Conservation (phyloP, 805 yeast species). For the Yarrowia sp. region DNA sequence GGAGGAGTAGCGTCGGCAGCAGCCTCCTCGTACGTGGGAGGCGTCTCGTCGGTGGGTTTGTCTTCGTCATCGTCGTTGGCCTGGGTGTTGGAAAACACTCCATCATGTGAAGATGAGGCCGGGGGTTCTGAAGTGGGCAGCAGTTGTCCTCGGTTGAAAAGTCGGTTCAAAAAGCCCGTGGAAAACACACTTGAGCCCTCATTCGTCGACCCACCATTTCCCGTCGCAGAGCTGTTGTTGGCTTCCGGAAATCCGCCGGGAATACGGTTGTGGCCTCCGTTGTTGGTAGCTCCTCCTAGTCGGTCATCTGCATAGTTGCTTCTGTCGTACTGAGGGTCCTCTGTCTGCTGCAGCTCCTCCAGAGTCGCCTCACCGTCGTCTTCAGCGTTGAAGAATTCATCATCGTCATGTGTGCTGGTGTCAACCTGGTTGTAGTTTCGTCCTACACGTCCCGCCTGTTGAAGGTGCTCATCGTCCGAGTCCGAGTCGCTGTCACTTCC, state of each 20-base stretch:
- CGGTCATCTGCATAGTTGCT: slow-evolving; percentile 19
- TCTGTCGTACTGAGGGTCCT: slow-evolving; percentile 17
- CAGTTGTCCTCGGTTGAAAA: slow-evolving; percentile 6
- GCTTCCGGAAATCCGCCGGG: background rate
- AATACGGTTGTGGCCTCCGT: slow-evolving; percentile 7
- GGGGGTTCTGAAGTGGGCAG: slow-evolving; percentile 9
- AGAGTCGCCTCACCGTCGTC: slow-evolving; percentile 6
- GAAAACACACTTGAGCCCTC: slow-evolving; percentile 19
- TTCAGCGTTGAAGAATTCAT: background rate
- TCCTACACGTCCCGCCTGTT: slow-evolving; percentile 2
- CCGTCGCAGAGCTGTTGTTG: background rate
- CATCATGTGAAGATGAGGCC: slow-evolving; percentile 50
- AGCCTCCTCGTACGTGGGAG: slow-evolving; percentile 93
- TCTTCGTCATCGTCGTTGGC: slow-evolving; percentile 73
- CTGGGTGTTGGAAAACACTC: slow-evolving; percentile 75
- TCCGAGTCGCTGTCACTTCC: slow-evolving; percentile 30
- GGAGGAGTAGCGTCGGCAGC: slow-evolving; percentile 93
- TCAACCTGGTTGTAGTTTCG: slow-evolving; percentile 22
- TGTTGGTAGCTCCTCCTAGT: background rate
- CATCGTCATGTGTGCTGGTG: background rate
- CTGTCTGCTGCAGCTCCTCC: slow-evolving; percentile 18
- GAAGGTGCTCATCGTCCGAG: slow-evolving; percentile 28
- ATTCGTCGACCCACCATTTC: background rate
- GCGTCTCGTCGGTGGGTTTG: slow-evolving; percentile 47
- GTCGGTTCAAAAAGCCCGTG: slow-evolving; percentile 10